Base-by-base conservation (phyloP, 495 filamentous ascomycete genomes). In the Hypoxylon trugodes region DNA sequence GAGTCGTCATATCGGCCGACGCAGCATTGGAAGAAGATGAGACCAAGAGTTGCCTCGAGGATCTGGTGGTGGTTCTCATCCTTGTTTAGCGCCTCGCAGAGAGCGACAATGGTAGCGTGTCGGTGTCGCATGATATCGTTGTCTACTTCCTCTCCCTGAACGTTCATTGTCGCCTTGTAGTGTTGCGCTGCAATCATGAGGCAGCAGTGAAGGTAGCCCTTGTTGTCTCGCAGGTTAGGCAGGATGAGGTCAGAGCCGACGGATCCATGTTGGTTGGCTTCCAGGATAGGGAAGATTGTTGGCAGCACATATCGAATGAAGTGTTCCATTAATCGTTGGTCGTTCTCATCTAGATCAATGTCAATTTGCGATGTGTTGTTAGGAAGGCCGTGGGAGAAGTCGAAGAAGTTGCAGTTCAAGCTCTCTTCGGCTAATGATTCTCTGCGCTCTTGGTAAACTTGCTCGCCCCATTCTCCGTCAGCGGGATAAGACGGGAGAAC, bases 1-100 rank as follows among this genome's bases (percentile, higher is more conserved):
- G 82, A 84, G 67, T 97, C 95, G 66, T 93, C 89, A 3, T 89
- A 85, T 41, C 90, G 81, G 28, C 95, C 95, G 54, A 98, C 93
- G 12, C 90, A 90, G 78, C 90, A 94, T 67, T 97, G 93, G 82
- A 97, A 98, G 79, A 98, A 93, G 59, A 97, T 96, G 86, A 98
- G 93, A 45, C 92, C 95, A 6, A 98, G 81, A 1, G 94, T 93
- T 2, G 95, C 92, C 76, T 98, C 95, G 9, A 98, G 84, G 62
- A 97, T 96, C 69, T 94, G 82, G 41, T 89, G 82, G 73, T 96
- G 92, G 60, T 97, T 80, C 63, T 85, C 84, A 67, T 98, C 94
- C 25, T 82, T 77, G 58, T 86, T 86, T 26, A 98, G 80, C 0
- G 94, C 90, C 59, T 93, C 87, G 77, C 92, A 97, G 1, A 98